These are phyloP conservation scores for Thozetella sp. DNA, from an alignment of 495 filamentous ascomycete species.

Conservation along the genomic window DNA sequence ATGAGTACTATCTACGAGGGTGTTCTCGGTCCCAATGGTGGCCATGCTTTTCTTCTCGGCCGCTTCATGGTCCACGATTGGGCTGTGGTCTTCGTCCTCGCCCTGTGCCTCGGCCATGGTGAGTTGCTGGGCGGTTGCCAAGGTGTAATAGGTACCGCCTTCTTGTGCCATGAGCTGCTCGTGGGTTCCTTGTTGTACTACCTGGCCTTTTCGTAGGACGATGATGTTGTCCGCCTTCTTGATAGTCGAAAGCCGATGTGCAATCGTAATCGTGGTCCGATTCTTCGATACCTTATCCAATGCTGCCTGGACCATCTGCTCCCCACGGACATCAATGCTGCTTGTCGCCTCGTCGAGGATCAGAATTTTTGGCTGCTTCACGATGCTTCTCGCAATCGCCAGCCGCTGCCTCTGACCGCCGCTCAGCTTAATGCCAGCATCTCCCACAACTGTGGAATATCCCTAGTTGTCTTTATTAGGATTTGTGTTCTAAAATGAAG, in stretches of 20 bases:
- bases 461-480: slow-evolving; percentile 27
- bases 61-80: slow-evolving; percentile 17
- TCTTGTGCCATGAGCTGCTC: slow-evolving; percentile 59
- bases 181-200: slow-evolving; percentile 73
- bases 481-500: background rate
- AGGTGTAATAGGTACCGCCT: slow-evolving; percentile 55
- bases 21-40: slow-evolving; percentile 27
- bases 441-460: slow-evolving; percentile 66
- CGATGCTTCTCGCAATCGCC: slow-evolving; percentile 69
- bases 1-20: slow-evolving; percentile 6
- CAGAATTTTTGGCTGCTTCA: slow-evolving; percentile 79
- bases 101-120: slow-evolving; percentile 20
- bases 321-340: slow-evolving; percentile 58
- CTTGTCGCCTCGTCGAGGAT: slow-evolving; percentile 84
- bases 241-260: slow-evolving; percentile 61
- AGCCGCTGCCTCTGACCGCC: slow-evolving; percentile 67
- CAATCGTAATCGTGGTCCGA: slow-evolving; percentile 64
- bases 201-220: slow-evolving; percentile 58
- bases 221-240: slow-evolving; percentile 68
- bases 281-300: slow-evolving; percentile 54
- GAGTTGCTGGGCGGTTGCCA: slow-evolving; percentile 55
- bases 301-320: slow-evolving; percentile 59
- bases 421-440: slow-evolving; percentile 60
- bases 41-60: slow-evolving; percentile 42
- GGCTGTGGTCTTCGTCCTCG: slow-evolving; percentile 10